These are phyloP conservation scores for Alliaria petiolata DNA, from an alignment of 345 rosid genomes.

Conservation along the genomic window DNA sequence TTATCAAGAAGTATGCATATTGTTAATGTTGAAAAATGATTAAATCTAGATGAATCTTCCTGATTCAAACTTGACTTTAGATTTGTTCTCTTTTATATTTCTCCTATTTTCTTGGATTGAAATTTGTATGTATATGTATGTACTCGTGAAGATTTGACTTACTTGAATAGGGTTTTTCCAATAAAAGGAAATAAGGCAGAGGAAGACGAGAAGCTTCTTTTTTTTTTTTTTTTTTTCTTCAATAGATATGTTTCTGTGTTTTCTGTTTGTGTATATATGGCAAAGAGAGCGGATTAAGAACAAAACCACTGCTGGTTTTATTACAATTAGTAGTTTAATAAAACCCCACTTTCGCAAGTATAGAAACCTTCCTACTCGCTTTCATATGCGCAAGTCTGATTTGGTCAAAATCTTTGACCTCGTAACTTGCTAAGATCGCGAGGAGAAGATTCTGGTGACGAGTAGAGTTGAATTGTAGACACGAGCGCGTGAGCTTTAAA, in stretches of 20 bases:
- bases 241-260: neutral
- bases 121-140: neutral
- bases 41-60: constrained; percentile 9
- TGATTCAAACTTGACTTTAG: neutral
- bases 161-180: constrained; percentile 28
- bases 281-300: constrained; percentile 19
- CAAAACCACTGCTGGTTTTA: constrained; percentile 37
- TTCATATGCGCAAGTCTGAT: neutral
- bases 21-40: neutral
- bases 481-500: constrained; percentile 21
- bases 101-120: constrained; percentile 8
- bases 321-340: neutral
- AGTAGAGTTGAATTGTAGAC: neutral
- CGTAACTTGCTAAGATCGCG: neutral
- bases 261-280: constrained; percentile 11
- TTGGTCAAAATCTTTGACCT: constrained; percentile 12
- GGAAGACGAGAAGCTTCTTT: constrained; percentile 25
- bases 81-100: neutral
- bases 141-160: constrained; percentile 23
- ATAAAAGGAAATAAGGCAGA: constrained; percentile 21
- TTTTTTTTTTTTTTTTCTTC: neutral
- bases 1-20: neutral
- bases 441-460: constrained; percentile 13
- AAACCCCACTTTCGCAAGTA: neutral
- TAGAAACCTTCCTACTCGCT: neutral